Percentiles rank a stretch among this genome's conserved stretches.
Conservation (phyloP, 345 rosid genomes). For the Mallotus nudiflorus region DNA sequence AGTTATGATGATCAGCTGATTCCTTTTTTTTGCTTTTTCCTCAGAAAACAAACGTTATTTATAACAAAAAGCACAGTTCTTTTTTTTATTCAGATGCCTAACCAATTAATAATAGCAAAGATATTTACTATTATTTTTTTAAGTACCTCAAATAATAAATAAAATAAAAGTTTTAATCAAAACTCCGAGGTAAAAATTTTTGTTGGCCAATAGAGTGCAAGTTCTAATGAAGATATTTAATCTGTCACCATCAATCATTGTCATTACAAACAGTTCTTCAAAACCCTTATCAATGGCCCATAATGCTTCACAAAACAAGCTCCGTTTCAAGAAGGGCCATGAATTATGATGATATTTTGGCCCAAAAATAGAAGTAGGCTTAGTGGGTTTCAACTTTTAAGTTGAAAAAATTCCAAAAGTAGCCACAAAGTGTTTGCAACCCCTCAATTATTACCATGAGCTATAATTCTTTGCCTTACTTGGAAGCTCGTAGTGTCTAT, state of each 20-base stretch:
- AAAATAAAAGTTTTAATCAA: not conserved
- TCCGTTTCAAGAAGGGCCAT: too few relatives aligned
- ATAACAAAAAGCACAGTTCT: not conserved
- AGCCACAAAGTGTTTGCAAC: too few relatives aligned
- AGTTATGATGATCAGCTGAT: slow-evolving; percentile 29
- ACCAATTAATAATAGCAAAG: not conserved
- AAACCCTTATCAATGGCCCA: not conserved
- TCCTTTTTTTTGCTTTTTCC: not conserved
- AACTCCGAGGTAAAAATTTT: too few relatives aligned
- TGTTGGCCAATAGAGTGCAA: not conserved
- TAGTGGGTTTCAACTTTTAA: too few relatives aligned
- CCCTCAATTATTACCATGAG: too few relatives aligned
- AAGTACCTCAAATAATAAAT: not conserved
- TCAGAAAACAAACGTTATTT: not conserved
- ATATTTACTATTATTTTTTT: not conserved
- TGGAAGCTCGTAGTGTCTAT: too few relatives aligned
- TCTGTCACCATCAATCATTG: too few relatives aligned
- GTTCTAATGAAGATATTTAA: not conserved
- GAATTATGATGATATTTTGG: not conserved
- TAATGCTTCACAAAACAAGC: not conserved
- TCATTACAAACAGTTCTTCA: not conserved
- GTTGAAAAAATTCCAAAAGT: too few relatives aligned
- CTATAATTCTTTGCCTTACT: too few relatives aligned
- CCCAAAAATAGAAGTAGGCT: not conserved
- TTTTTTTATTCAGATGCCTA: too few relatives aligned